These are phyloP conservation scores for Globisporangium radiosum DNA, from an alignment of 352 stramenopile species.

Conservation along the genomic window DNA sequence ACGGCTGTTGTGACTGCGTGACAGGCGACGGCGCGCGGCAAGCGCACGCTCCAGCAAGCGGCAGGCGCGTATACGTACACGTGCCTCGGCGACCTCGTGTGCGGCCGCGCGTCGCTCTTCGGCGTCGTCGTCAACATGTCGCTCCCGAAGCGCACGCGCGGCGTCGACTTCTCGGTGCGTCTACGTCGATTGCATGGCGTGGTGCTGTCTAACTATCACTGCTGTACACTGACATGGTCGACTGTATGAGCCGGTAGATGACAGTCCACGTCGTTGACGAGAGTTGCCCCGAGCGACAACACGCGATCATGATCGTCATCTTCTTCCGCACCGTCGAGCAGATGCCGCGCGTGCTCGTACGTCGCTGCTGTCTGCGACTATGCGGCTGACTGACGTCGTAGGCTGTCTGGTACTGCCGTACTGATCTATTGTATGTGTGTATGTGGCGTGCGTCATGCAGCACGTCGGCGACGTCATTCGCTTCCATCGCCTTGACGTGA, in stretches of 20 bases:
- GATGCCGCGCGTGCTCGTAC: constrained; percentile 60
- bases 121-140: constrained; percentile 71
- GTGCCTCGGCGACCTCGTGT: constrained; percentile 41
- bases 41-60: constrained; percentile 38
- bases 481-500: constrained; percentile 71
- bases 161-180: constrained; percentile 63
- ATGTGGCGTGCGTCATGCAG: constrained; percentile 16
- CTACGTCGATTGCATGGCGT: background rate
- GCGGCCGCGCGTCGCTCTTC: constrained; percentile 54
- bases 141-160: constrained; percentile 53
- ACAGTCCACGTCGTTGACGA: constrained; percentile 63
- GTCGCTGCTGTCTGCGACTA: background rate
- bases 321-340: constrained; percentile 51
- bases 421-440: no score
- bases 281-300: constrained; percentile 35
- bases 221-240: no score
- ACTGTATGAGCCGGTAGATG: constrained; percentile 33
- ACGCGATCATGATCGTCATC: constrained; percentile 60
- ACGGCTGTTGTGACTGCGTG: constrained; percentile 1
- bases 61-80: constrained; percentile 50
- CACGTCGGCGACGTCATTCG: constrained; percentile 71
- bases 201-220: background rate
- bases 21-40: constrained; percentile 22
- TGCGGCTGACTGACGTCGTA: background rate
- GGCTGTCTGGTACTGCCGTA: background rate